Percentiles rank a stretch among this genome's conserved stretches.
phyloP scores from a whole-genome alignment of 1,139 yeast genomes.

The Taphrina communis region DNA sequence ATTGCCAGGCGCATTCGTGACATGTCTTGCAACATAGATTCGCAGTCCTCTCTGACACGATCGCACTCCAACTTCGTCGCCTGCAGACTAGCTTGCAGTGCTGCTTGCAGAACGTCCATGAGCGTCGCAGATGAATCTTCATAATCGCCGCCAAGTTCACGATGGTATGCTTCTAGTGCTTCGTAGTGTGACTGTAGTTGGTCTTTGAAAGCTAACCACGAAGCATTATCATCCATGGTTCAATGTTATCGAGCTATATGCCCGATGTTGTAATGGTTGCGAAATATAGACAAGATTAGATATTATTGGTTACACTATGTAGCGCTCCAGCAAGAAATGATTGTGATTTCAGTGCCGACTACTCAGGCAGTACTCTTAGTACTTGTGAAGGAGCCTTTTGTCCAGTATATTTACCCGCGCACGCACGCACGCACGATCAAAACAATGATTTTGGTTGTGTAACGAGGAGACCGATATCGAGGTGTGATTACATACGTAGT shows the following conservation, averaged over 20 bases:
- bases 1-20: slow-evolving; percentile 28
- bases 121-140: slow-evolving; percentile 31
- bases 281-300: too few species aligned
- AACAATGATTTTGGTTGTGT: neutral
- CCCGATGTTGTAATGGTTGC: too few species aligned
- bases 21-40: slow-evolving; percentile 33
- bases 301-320: too few species aligned
- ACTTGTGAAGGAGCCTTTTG: too few species aligned
- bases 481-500: neutral
- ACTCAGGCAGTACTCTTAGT: too few species aligned
- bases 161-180: slow-evolving; percentile 23
- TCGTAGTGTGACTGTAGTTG: slow-evolving; percentile 35
- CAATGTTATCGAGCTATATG: too few species aligned
- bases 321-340: too few species aligned
- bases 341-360: too few species aligned
- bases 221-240: slow-evolving; percentile 15
- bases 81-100: slow-evolving; percentile 27
- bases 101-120: slow-evolving; percentile 35
- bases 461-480: neutral
- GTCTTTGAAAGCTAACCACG: slow-evolving; percentile 28
- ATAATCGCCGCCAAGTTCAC: slow-evolving; percentile 38
- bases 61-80: slow-evolving; percentile 34
- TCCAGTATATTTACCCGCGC: slow-evolving; percentile 1
- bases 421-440: neutral
- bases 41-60: slow-evolving; percentile 28